Evolutionary conservation across 108 stramenopile species (phyloP).

Genomic region (Cyclostephanos invisitatus): DNA sequence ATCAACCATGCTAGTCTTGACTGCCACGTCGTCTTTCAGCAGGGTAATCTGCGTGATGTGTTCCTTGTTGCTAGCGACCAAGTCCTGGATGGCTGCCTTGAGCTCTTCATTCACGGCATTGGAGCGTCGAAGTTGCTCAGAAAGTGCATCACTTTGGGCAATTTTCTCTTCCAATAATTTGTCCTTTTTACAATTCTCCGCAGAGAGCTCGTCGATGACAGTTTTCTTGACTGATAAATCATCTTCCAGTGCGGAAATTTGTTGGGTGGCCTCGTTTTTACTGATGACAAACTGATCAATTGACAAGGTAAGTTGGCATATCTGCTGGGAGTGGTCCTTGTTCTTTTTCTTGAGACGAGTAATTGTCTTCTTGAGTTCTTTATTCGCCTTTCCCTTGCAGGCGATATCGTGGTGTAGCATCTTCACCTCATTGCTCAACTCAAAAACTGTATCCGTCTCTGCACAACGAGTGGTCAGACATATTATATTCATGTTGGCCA

Average conservation of each 20-base stretch:
- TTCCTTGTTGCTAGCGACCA: neutral
- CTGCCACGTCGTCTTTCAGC: neutral
- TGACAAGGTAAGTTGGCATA: neutral
- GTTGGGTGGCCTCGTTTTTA: neutral
- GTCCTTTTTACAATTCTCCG: neutral
- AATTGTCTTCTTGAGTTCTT: neutral
- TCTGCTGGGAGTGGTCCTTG: neutral
- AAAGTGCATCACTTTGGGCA: neutral
- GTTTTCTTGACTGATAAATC: neutral
- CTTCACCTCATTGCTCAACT: neutral
- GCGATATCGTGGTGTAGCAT: neutral
- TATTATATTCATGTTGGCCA: neutral
- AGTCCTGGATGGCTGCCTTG: neutral
- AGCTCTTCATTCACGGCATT: conserved; percentile 3
- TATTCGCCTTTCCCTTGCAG: neutral
- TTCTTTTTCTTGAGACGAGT: neutral
- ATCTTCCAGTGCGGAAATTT: neutral
- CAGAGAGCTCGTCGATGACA: neutral
- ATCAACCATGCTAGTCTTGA: neutral
- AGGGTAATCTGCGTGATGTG: neutral
- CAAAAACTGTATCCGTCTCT: neutral
- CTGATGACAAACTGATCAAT: neutral
- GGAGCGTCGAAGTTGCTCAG: neutral
- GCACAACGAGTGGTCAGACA: neutral
- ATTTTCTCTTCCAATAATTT: neutral